Base-by-base conservation (phyloP, 129 eudicot species). In the Rutidosis leptorrhynchoides region DNA sequence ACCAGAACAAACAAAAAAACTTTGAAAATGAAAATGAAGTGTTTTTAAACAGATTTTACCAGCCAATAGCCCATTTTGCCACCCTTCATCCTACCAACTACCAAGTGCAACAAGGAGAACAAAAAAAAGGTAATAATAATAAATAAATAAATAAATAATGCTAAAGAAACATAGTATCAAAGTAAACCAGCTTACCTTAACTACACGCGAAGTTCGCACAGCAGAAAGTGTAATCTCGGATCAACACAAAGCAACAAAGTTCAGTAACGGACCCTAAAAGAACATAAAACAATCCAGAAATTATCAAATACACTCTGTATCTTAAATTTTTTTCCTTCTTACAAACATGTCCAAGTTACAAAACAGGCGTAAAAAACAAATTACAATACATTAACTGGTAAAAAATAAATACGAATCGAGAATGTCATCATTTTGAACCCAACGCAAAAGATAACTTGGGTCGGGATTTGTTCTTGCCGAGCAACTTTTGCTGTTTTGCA, bases 381-480 rank as follows among this genome's bases (percentile, higher is more conserved):
- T 65, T 42, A 27, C 17, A 37, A 67, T 51, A 51, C 58, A 67
- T 32, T 21, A 19, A 59, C 6, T 14, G 37, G 24, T 5, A 29
- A 67, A 26, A 26, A 27, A 51, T 19, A 6, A 27, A 20, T 16
- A 67, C 7, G 3, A 17, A 14, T 24, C 6, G 63, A 5, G 10
- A 21, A 37, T 26, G 22, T 19, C 26, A 32, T 80, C 83, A 90
- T 80, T 90, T 88, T 59, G 83, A 64, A 56, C 94, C 83, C 0
- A 83, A 35, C 17, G 91, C 98, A 62, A 84, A 88, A 15, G 99
- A 89, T 57, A 90, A 58, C 72, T 86, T 93, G 4, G 96, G 95
- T 26, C 96, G 83, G 1, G 96, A 70, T 74, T 84, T 89, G 68
- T 86, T 88, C 80, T 84, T 89, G 65, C 96, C 96, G 30, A 84